These are phyloP conservation scores for Trichothecium sympodiale DNA, from an alignment of 2,329 filamentous ascomycete genomes.

Conservation along the genomic window DNA sequence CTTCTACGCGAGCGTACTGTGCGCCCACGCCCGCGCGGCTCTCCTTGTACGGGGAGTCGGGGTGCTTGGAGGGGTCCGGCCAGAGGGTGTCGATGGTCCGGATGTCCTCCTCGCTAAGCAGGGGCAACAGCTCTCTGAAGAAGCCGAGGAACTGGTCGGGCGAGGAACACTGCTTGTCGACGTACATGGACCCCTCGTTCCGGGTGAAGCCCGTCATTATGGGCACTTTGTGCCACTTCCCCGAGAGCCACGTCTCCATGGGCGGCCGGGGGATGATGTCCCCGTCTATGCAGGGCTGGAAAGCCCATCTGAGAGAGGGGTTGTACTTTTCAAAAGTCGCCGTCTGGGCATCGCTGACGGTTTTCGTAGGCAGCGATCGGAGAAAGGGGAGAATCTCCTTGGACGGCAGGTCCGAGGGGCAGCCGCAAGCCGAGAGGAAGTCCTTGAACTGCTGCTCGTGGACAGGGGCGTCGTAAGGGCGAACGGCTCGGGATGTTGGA, in stretches of 20 bases:
- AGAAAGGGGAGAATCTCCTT: slow-evolving; percentile 34
- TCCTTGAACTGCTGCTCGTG: slow-evolving; percentile 44
- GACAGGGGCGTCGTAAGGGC: slow-evolving; percentile 42
- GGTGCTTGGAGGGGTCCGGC: slow-evolving; percentile 35
- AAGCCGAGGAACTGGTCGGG: slow-evolving; percentile 45
- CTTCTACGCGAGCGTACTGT: slow-evolving; percentile 43
- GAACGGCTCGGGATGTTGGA: slow-evolving; percentile 40
- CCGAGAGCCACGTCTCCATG: slow-evolving; percentile 39
- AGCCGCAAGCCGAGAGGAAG: slow-evolving; percentile 8
- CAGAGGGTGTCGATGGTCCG: slow-evolving; percentile 45
- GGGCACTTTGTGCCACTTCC: slow-evolving; percentile 16
- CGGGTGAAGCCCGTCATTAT: slow-evolving; percentile 60
- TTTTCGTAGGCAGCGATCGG: slow-evolving; percentile 21
- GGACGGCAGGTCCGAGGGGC: slow-evolving; percentile 7
- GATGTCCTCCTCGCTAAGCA: slow-evolving; percentile 39
- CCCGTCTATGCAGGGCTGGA: slow-evolving; percentile 57
- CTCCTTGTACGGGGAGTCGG: slow-evolving; percentile 25
- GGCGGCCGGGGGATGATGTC: slow-evolving; percentile 48
- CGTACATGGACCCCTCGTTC: slow-evolving; percentile 58
- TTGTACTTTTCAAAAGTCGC: slow-evolving; percentile 33
- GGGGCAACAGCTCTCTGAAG: slow-evolving; percentile 49
- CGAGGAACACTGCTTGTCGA: slow-evolving; percentile 36
- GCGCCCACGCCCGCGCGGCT: slow-evolving; percentile 27
- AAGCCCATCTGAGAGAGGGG: slow-evolving; percentile 43
- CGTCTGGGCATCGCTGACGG: slow-evolving; percentile 24